phyloP scores from a whole-genome alignment of 176 grass and related monocot species.

The Triticum turgidum region DNA sequence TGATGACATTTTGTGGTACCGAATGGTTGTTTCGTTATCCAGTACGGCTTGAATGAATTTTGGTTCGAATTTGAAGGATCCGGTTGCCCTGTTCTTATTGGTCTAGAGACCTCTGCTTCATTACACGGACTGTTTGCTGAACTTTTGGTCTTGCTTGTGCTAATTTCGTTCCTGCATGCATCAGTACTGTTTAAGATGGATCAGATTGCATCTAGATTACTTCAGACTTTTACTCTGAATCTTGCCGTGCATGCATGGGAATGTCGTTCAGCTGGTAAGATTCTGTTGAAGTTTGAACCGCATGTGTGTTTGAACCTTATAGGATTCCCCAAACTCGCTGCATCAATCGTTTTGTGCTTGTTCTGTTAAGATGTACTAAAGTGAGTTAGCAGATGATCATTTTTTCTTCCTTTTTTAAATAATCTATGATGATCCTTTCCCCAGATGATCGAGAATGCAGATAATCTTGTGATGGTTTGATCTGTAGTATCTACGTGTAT shows the following conservation, averaged over 20 bases:
- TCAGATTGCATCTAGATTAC: background rate
- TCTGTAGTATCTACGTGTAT: background rate
- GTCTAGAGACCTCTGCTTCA: too few species aligned
- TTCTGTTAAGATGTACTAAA: background rate
- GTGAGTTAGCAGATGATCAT: background rate
- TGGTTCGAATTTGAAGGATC: background rate
- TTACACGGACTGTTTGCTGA: too few species aligned
- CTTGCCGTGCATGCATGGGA: too few species aligned
- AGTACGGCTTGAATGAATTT: too few species aligned
- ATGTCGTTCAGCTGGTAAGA: background rate
- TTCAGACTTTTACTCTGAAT: background rate
- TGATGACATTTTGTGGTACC: too few species aligned
- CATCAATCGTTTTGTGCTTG: background rate
- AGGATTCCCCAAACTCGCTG: background rate
- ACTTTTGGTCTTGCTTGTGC: background rate
- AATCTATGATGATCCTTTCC: background rate
- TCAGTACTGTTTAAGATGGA: background rate
- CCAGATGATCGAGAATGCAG: background rate
- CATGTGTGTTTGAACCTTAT: too few species aligned
- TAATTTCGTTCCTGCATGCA: background rate
- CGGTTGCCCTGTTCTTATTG: too few species aligned
- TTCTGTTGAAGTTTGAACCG: background rate
- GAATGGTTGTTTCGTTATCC: too few species aligned
- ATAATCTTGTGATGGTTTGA: background rate
- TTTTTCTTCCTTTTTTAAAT: background rate